Evolutionary conservation across 306 rosid species (phyloP), one percentile per base, ranked within the genome.

Genomic region (Vigna mungo): DNA sequence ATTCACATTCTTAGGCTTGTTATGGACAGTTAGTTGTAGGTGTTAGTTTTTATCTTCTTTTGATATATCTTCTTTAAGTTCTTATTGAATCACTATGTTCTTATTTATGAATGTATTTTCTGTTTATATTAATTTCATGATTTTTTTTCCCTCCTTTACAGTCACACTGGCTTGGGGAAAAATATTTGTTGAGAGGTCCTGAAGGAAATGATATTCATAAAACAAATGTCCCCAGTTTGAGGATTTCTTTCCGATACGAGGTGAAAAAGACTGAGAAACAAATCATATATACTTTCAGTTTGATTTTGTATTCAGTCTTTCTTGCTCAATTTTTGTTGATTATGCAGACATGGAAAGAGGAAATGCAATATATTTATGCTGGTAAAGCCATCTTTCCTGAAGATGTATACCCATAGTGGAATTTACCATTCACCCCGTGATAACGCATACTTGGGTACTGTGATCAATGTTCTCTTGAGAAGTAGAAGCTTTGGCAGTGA

Each of bases 301-400:
- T 36, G 25, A 18, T 72, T 30, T 39, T 9, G 59, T 70, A 17
- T 68, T 78, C 20, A 30, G 58, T 6, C 21, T 68, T 80, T 73
- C 71, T 1, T 36, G 81, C 72, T 75, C 10, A 58, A 62, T 71
- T 64, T 7, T 67, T 13, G 81, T 39, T 48, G 58, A 78, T 84
- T 72, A 76, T 87, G 82, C 91, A 93, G 98, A 84, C 93, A 37
- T 91, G 98, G 98, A 87, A 81, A 83, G 95, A 85, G 48, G 98
- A 93, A 80, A 86, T 93, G 90, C 92, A 85, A 68, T 85, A 84
- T 76, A 74, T 89, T 73, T 89, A 86, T 64, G 77, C 82, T 0
- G 89, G 88, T 7, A 60, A 84, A 64, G 89, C 89, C 37, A 75
- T 47, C 66, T 83, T 91, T 64, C 89, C 90, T 6, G 89, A 81